phyloP scores from a whole-genome alignment of 768 basidiomycete genomes.

The Hortiboletus flavorubellus region DNA sequence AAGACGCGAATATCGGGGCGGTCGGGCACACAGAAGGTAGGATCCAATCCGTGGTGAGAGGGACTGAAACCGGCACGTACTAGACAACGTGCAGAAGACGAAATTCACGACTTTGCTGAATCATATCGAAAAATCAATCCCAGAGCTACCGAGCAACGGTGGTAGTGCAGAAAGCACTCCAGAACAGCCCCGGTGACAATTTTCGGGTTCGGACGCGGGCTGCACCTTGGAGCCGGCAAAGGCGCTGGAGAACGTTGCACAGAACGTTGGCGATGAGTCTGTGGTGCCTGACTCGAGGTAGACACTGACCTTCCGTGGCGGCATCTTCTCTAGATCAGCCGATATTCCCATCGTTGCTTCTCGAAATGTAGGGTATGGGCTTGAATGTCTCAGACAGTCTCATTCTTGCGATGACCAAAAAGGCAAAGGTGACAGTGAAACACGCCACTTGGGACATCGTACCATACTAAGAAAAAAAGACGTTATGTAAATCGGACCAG shows the following conservation, averaged over 20 bases:
- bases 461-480: slow-evolving; percentile 21
- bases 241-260: not conserved
- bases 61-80: not conserved
- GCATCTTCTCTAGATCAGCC: not conserved
- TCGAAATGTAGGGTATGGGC: not conserved
- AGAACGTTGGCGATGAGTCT: not conserved
- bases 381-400: slow-evolving; percentile 9
- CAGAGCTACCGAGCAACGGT: not conserved
- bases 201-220: not conserved
- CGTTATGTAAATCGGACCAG: slow-evolving; percentile 26
- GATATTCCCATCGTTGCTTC: not conserved
- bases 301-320: too few relatives aligned
- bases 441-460: slow-evolving; percentile 30
- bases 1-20: not conserved
- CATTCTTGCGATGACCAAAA: not conserved
- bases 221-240: not conserved
- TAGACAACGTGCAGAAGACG: not conserved
- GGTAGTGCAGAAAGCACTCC: not conserved
- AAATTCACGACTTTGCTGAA: not conserved
- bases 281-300: not conserved
- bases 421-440: slow-evolving; percentile 14
- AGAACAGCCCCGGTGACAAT: not conserved
- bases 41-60: not conserved
- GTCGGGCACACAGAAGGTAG: not conserved
- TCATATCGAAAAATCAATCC: not conserved